Evolutionary conservation across 2,329 filamentous ascomycete species (phyloP).

Genomic region (Aspergillus pseudoviridinutans): DNA sequence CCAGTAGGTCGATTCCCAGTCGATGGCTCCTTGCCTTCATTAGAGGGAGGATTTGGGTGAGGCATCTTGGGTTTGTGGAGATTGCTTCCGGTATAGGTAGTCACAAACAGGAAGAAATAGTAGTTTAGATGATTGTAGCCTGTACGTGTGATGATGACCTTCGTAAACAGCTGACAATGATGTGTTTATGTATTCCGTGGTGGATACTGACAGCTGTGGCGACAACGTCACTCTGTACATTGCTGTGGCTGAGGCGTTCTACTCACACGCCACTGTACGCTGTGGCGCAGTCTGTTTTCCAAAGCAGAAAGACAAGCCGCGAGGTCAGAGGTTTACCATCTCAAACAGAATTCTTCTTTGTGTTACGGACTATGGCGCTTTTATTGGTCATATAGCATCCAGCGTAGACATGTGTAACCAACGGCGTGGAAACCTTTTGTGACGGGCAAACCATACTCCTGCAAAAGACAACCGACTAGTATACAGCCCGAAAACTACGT

Average conservation of each 20-base stretch:
- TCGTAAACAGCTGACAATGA: neutral
- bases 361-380: neutral
- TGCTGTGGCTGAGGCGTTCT: neutral
- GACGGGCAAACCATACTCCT: no score
- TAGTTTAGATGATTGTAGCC: neutral
- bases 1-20: constrained; percentile 6
- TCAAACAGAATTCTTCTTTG: neutral
- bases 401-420: no score
- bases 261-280: neutral
- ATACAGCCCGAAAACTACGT: neutral
- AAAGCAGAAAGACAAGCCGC: no score
- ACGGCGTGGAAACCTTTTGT: no score
- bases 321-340: neutral
- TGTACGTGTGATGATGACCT: neutral
- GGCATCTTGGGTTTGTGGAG: constrained; percentile 6
- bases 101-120: neutral
- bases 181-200: neutral
- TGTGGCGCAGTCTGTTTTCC: neutral
- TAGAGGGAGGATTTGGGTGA: constrained; percentile 7
- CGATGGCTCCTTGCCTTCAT: neutral
- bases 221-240: neutral
- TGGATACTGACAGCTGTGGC: neutral
- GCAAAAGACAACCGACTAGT: no score
- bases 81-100: neutral
- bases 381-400: no score